Evolutionary conservation across 805 yeast species (phyloP).

Genomic region (Barnettozyma vustinii): DNA sequence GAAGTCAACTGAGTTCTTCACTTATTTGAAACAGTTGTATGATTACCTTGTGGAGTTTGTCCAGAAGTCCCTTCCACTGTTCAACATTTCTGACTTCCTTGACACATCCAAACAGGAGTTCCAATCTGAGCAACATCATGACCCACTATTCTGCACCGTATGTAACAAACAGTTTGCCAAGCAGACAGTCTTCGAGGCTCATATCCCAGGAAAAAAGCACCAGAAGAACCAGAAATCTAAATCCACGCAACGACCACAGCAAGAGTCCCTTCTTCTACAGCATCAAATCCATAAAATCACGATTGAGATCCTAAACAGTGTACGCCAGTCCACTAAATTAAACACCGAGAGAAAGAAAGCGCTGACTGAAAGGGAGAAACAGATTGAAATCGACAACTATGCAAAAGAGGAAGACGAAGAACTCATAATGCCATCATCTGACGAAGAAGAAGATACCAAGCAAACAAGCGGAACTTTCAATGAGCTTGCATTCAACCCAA

Average conservation of each 20-base stretch:
- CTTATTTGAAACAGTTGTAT: slow-evolving; percentile 41
- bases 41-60: slow-evolving; percentile 47
- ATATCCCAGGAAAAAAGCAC: slow-evolving; percentile 73
- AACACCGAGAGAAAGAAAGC: slow-evolving; percentile 63
- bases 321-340: slow-evolving; percentile 44
- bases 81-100: slow-evolving; percentile 31
- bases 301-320: slow-evolving; percentile 20
- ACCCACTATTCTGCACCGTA: slow-evolving; percentile 46
- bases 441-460: slow-evolving; percentile 25
- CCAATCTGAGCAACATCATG: slow-evolving; percentile 11
- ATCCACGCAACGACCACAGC: background rate
- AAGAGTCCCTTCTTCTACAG: slow-evolving; percentile 31
- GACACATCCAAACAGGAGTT: slow-evolving; percentile 15
- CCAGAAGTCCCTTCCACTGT: slow-evolving; percentile 43
- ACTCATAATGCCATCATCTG: slow-evolving; percentile 8
- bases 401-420: slow-evolving; percentile 18
- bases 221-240: slow-evolving; percentile 36
- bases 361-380: slow-evolving; percentile 53
- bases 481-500: slow-evolving; percentile 34
- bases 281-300: slow-evolving; percentile 26
- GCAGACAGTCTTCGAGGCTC: slow-evolving; percentile 59
- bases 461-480: slow-evolving; percentile 18
- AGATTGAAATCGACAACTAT: slow-evolving; percentile 24
- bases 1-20: slow-evolving; percentile 11
- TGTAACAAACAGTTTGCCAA: slow-evolving; percentile 65